Percentiles rank a stretch among this genome's conserved stretches.
Conservation (phyloP, 257 asterid species). For the Misopates orontium region DNA sequence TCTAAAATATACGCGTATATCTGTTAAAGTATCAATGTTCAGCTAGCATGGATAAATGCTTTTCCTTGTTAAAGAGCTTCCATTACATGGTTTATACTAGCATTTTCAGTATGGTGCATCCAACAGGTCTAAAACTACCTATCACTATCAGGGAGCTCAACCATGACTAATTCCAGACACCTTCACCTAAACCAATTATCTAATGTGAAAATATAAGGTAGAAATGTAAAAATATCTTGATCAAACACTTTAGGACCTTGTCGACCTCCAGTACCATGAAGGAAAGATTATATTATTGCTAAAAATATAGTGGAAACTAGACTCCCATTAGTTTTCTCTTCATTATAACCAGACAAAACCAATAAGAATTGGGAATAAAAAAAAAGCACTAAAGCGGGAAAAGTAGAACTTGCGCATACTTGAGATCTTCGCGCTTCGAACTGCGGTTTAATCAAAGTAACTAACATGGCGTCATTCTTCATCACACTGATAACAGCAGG, state of each 20-base stretch:
- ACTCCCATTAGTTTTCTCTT: background rate
- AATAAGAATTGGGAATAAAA: background rate
- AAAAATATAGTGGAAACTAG: background rate
- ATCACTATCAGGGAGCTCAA: background rate
- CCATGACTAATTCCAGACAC: background rate
- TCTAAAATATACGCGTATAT: too few species aligned
- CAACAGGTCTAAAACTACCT: background rate
- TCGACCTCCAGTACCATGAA: too few species aligned
- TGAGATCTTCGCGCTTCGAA: conserved; percentile 95
- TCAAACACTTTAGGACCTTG: too few species aligned
- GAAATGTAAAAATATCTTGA: too few species aligned
- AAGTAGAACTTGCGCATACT: conserved; percentile 39
- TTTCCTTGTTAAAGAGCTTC: too few species aligned
- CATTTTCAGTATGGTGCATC: too few species aligned
- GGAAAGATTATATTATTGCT: background rate
- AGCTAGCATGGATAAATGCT: too few species aligned
- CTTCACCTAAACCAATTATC: background rate
- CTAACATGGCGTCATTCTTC: conserved; percentile 71
- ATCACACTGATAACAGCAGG: conserved; percentile 83
- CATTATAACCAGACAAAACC: conserved; percentile 2
- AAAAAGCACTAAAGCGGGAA: conserved; percentile 16
- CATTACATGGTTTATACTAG: too few species aligned
- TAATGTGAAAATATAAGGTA: too few species aligned
- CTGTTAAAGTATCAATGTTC: too few species aligned
- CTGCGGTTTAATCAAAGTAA: conserved; percentile 91